Evolutionary conservation across 441 rosid species (phyloP).

Genomic region (Croton laevigatus): DNA sequence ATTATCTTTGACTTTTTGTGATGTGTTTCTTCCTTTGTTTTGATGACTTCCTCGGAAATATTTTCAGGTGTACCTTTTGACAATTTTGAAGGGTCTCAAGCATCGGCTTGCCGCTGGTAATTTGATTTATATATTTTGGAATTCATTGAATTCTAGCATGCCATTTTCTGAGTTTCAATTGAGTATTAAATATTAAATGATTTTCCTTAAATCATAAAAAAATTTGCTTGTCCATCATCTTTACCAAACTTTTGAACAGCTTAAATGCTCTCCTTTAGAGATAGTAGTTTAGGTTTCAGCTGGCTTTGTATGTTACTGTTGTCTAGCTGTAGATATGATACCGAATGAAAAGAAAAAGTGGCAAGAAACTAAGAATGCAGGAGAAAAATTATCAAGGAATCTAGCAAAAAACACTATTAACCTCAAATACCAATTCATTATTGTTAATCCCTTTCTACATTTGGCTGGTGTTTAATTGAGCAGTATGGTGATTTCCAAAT

Average conservation of each 20-base stretch:
- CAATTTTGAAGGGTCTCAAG: constrained; percentile 80
- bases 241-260: neutral
- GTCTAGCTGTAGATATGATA: neutral
- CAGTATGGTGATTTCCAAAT: neutral
- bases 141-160: neutral
- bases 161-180: neutral
- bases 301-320: neutral
- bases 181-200: neutral
- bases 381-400: neutral
- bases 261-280: neutral
- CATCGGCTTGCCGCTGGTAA: constrained; percentile 98
- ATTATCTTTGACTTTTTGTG: neutral
- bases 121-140: neutral
- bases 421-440: neutral
- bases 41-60: constrained; percentile 8
- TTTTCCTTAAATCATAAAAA: neutral
- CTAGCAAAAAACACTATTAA: neutral
- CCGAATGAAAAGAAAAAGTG: neutral
- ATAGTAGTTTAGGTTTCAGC: neutral
- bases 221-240: neutral
- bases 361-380: neutral
- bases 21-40: neutral
- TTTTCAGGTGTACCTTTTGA: constrained; percentile 78
- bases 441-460: neutral
- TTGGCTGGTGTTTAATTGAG: neutral